phyloP scores from a whole-genome alignment of 768 basidiomycete genomes.

The Lentinula boryana region DNA sequence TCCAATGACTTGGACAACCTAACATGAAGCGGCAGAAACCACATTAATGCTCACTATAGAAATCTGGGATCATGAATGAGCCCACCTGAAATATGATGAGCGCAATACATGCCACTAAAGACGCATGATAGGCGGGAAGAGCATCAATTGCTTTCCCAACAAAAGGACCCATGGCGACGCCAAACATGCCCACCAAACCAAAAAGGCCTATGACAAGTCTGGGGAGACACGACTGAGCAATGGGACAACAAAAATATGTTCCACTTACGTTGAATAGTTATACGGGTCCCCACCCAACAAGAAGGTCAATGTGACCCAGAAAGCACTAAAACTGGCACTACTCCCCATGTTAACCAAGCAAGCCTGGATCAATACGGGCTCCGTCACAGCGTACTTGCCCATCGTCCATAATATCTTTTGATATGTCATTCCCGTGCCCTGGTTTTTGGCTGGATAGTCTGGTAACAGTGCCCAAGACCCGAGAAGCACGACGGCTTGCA shows the following conservation, averaged over 20 bases:
- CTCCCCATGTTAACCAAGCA: slow-evolving; percentile 55
- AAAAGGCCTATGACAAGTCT: slow-evolving; percentile 48
- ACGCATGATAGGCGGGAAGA: slow-evolving; percentile 49
- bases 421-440: slow-evolving; percentile 46
- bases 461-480: slow-evolving; percentile 66
- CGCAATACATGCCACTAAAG: slow-evolving; percentile 32
- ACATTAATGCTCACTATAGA: slow-evolving; percentile 14
- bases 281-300: slow-evolving; percentile 74
- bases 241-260: not conserved
- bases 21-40: slow-evolving; percentile 12
- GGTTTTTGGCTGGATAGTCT: slow-evolving; percentile 78
- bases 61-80: not conserved
- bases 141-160: slow-evolving; percentile 45
- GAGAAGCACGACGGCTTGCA: slow-evolving; percentile 54
- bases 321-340: slow-evolving; percentile 53
- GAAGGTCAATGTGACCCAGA: slow-evolving; percentile 79
- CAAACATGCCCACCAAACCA: slow-evolving; percentile 45
- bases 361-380: slow-evolving; percentile 72
- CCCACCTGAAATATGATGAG: slow-evolving; percentile 30
- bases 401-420: slow-evolving; percentile 66
- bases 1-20: slow-evolving; percentile 38
- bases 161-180: slow-evolving; percentile 41
- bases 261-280: slow-evolving; percentile 61
- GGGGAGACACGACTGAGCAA: not conserved
- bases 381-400: slow-evolving; percentile 70